These are phyloP conservation scores for Vitis vinifera DNA, from an alignment of 164 flowering plant genomes.

Conservation along the genomic window DNA sequence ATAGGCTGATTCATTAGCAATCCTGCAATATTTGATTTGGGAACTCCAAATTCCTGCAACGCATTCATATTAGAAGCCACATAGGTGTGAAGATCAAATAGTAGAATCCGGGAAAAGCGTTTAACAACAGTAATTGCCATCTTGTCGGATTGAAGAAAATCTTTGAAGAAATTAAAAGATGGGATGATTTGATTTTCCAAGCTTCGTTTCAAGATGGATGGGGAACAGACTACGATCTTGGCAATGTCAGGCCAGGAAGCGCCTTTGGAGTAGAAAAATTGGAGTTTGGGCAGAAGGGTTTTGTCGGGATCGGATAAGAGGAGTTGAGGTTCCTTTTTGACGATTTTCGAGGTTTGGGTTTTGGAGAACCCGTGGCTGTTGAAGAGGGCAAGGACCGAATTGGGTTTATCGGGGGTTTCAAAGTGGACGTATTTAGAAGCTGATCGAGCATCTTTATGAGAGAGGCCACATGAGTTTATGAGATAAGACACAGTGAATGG, in stretches of 20 bases:
- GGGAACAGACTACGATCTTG: neutral
- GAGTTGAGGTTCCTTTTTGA: neutral
- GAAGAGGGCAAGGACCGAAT: no score
- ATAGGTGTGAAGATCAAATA: neutral
- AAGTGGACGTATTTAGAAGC: no score
- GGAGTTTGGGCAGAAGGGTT: slow-evolving; percentile 16
- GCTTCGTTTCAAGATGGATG: slow-evolving; percentile 11
- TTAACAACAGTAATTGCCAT: neutral
- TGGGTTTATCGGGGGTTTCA: no score
- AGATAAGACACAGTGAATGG: no score
- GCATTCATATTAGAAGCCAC: slow-evolving; percentile 10
- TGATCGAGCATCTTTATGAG: no score
- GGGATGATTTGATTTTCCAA: slow-evolving; percentile 17
- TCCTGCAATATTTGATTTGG: slow-evolving; percentile 1
- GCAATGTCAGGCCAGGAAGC: slow-evolving; percentile 10
- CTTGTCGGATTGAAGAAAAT: neutral
- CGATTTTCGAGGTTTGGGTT: slow-evolving; percentile 6
- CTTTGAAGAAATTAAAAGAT: slow-evolving; percentile 1
- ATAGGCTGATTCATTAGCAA: neutral
- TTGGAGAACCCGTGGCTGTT: slow-evolving; percentile 4
- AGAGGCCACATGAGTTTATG: no score
- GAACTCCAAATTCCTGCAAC: slow-evolving; percentile 18
- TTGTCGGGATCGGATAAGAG: slow-evolving; percentile 7
- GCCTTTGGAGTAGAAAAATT: slow-evolving; percentile 13
- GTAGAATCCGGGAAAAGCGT: neutral